Evolutionary conservation across 2,329 filamentous ascomycete genomes (phyloP).

Genomic region (Penicillium brasilianum): DNA sequence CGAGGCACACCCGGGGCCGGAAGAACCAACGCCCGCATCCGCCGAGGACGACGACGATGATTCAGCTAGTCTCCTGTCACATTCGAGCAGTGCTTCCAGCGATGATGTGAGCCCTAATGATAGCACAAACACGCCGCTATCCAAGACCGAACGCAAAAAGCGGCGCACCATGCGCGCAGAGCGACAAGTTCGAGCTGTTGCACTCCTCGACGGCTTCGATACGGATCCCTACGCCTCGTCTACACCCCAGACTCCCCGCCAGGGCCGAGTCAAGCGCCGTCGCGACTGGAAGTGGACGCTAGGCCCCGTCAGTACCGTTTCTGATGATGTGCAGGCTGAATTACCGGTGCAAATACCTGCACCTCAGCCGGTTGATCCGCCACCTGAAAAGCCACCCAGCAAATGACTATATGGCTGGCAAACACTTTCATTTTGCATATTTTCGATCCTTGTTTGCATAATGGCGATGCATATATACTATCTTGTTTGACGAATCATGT

Average conservation of each 20-base stretch:
- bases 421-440: neutral
- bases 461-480: constrained; percentile 22
- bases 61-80: constrained; percentile 33
- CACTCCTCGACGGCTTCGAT: constrained; percentile 49
- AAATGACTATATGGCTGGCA: constrained; percentile 2
- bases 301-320: constrained; percentile 46
- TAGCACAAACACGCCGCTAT: constrained; percentile 13
- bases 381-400: neutral
- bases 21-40: constrained; percentile 27
- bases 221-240: constrained; percentile 52
- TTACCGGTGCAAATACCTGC: constrained; percentile 8
- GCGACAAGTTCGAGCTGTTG: constrained; percentile 47
- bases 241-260: constrained; percentile 59
- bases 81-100: constrained; percentile 38
- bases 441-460: constrained; percentile 12
- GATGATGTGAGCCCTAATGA: constrained; percentile 36
- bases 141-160: constrained; percentile 43
- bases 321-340: constrained; percentile 14
- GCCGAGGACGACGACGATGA: constrained; percentile 36
- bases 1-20: constrained; percentile 17
- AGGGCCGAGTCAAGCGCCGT: constrained; percentile 58
- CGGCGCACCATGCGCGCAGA: constrained; percentile 39
- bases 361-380: neutral
- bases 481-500: constrained; percentile 28
- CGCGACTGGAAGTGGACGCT: constrained; percentile 65